Evolutionary conservation across 2,329 filamentous ascomycete species (phyloP).

Genomic region (Zymoseptoria passerinii): DNA sequence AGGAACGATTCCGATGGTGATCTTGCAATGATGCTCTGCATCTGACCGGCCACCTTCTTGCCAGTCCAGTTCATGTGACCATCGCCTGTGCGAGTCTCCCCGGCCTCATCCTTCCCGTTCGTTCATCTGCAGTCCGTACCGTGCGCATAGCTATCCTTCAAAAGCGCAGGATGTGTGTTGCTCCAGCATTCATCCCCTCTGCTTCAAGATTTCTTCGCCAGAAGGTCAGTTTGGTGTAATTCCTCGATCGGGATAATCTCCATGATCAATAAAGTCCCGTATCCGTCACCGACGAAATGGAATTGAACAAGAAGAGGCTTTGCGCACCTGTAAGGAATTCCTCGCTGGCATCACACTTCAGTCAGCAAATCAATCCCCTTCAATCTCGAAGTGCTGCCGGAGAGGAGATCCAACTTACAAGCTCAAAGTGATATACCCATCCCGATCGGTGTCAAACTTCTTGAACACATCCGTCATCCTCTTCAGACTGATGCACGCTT

Average conservation of each 20-base stretch:
- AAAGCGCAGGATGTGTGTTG: too few relatives aligned
- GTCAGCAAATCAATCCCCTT: slow-evolving; percentile 8
- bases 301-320: slow-evolving; percentile 47
- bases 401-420: slow-evolving; percentile 31
- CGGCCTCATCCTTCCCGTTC: too few relatives aligned
- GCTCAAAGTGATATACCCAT: slow-evolving; percentile 59
- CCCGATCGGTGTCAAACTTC: slow-evolving; percentile 93
- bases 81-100: too few relatives aligned
- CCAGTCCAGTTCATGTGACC: too few relatives aligned
- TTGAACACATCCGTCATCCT: slow-evolving; percentile 99
- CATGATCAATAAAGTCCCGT: slow-evolving; percentile 41
- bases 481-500: slow-evolving; percentile 93
- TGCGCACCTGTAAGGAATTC: slow-evolving; percentile 50
- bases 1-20: too few relatives aligned
- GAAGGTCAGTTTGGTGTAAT: slow-evolving; percentile 9
- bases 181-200: slow-evolving; percentile 9
- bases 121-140: too few relatives aligned
- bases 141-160: too few relatives aligned
- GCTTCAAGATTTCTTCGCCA: slow-evolving; percentile 20
- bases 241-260: neutral
- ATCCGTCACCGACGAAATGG: slow-evolving; percentile 43
- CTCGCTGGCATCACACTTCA: slow-evolving; percentile 31
- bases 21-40: too few relatives aligned
- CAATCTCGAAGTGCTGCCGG: neutral
- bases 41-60: too few relatives aligned